Conservation (phyloP, 2,329 filamentous ascomycete species). For the Aspergillus persii region DNA sequence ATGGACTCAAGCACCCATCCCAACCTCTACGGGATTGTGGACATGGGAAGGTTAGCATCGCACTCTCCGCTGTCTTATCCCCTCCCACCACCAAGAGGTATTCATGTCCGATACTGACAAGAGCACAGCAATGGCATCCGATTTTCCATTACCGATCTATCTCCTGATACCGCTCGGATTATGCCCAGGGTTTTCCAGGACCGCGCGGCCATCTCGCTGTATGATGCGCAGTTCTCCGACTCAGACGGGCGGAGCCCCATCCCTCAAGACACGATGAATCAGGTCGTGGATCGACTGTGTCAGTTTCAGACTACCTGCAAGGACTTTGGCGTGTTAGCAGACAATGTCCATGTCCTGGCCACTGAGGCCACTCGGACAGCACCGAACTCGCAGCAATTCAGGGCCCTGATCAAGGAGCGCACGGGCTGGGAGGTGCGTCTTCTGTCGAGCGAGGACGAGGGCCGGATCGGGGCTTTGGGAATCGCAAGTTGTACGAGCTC, state of each 20-base stretch:
- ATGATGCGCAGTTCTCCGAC: slow-evolving; percentile 67
- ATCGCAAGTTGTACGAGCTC: slow-evolving; percentile 70
- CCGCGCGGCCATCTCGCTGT: slow-evolving; percentile 78
- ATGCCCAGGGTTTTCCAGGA: slow-evolving; percentile 75
- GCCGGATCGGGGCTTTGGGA: slow-evolving; percentile 77
- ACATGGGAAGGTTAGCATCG: slow-evolving; percentile 41
- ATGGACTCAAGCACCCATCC: not conserved
- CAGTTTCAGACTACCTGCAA: slow-evolving; percentile 71
- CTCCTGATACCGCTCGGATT: slow-evolving; percentile 67
- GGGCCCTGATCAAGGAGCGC: slow-evolving; percentile 59
- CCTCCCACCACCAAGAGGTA: not conserved
- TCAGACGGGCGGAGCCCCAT: slow-evolving; percentile 51
- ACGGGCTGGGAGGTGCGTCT: slow-evolving; percentile 70
- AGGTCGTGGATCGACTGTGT: slow-evolving; percentile 65
- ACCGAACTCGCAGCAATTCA: slow-evolving; percentile 68
- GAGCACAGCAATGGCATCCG: slow-evolving; percentile 75
- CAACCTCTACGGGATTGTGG: slow-evolving; percentile 36
- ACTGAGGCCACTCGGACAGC: slow-evolving; percentile 87
- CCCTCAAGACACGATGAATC: slow-evolving; percentile 57
- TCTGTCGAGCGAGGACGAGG: slow-evolving; percentile 76
- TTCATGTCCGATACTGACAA: not conserved
- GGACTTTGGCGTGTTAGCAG: slow-evolving; percentile 63
- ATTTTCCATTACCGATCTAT: slow-evolving; percentile 83
- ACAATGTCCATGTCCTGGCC: slow-evolving; percentile 72
- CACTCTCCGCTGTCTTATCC: not conserved